Evolutionary conservation across 192 early-diverging fungal species (phyloP).

Genomic region (Entophlyctis helioformis): DNA sequence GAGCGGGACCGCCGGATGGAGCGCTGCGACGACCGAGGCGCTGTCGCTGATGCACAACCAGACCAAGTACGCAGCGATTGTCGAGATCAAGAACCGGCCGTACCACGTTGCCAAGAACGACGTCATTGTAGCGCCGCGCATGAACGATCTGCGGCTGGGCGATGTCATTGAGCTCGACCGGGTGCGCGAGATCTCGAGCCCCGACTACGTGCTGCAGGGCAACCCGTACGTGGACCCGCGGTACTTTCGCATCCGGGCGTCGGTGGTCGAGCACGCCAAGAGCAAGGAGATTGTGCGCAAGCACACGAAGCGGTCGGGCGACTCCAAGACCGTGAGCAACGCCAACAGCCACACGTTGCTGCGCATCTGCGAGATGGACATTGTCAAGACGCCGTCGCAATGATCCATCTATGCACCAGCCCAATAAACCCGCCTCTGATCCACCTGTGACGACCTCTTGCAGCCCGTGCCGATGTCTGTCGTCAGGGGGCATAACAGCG

Average conservation of each 20-base stretch:
- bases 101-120: constrained; percentile 84
- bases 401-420: too few species aligned
- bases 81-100: constrained; percentile 76
- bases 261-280: constrained; percentile 77
- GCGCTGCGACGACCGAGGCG: constrained; percentile 5
- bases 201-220: constrained; percentile 75
- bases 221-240: constrained; percentile 67
- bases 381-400: too few species aligned
- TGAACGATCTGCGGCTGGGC: constrained; percentile 75
- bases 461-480: too few species aligned
- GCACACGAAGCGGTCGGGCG: constrained; percentile 23
- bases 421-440: too few species aligned
- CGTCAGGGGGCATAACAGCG: too few species aligned
- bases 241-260: constrained; percentile 67
- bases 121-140: constrained; percentile 67
- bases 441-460: too few species aligned
- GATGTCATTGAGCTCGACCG: constrained; percentile 78
- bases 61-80: constrained; percentile 62
- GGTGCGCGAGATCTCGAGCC: constrained; percentile 74
- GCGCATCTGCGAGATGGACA: constrained; percentile 26
- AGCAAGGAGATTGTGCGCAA: constrained; percentile 14
- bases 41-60: constrained; percentile 20
- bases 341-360: constrained; percentile 28
- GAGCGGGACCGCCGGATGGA: too few species aligned
- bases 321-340: constrained; percentile 20